Conservation (phyloP, 345 rosid genomes). For the Carallia pectinifolia region DNA sequence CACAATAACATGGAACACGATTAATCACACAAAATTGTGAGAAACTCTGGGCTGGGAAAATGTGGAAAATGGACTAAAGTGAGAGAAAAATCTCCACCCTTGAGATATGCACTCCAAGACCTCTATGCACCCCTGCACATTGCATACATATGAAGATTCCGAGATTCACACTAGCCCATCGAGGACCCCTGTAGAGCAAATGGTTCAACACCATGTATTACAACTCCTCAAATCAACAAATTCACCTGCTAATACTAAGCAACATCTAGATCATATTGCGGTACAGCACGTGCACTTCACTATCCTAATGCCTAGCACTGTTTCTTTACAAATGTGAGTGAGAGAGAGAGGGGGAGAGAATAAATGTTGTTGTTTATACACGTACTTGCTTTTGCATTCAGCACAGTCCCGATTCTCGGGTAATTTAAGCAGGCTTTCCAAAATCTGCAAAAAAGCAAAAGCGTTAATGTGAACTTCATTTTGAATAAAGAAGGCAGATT, state of each 20-base stretch:
- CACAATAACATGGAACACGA: slow-evolving; percentile 4
- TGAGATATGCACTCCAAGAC: slow-evolving; percentile 96
- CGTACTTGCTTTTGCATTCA: slow-evolving; percentile 93
- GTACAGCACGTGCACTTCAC: not conserved
- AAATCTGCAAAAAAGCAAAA: slow-evolving; percentile 44
- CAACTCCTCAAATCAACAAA: not conserved
- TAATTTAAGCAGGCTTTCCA: slow-evolving; percentile 80
- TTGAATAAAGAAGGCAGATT: too few relatives aligned
- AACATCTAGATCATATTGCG: not conserved
- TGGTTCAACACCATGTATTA: slow-evolving; percentile 26
- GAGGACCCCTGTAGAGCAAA: slow-evolving; percentile 62
- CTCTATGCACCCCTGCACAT: slow-evolving; percentile 88
- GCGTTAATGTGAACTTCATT: slow-evolving; percentile 1
- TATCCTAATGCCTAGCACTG: not conserved
- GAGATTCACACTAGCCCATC: slow-evolving; percentile 98
- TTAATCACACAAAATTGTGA: not conserved
- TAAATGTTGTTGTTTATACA: slow-evolving; percentile 4
- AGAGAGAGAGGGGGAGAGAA: too few relatives aligned
- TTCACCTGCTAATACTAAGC: not conserved
- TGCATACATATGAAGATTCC: slow-evolving; percentile 99
- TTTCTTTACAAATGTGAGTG: too few relatives aligned
- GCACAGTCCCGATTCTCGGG: slow-evolving; percentile 92
- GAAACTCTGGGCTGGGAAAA: not conserved
- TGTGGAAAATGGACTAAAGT: not conserved
- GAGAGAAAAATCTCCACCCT: slow-evolving; percentile 46